phyloP scores from a whole-genome alignment of 768 basidiomycete genomes.

The Lactarius pseudohatsudake region DNA sequence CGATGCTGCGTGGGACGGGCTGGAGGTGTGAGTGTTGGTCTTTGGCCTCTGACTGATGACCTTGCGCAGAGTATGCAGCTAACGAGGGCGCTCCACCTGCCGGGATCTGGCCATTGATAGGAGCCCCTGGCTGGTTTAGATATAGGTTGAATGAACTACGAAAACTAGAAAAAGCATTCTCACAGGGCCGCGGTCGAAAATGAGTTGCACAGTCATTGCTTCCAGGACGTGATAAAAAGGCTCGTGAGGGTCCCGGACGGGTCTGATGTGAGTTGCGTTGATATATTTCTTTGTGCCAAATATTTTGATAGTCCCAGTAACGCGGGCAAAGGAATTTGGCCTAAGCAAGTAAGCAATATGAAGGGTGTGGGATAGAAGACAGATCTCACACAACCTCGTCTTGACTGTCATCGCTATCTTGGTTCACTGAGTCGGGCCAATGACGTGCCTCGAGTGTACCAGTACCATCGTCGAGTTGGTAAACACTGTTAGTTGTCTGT shows the following conservation, averaged over 20 bases:
- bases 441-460: slow-evolving; percentile 74
- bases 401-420: slow-evolving; percentile 53
- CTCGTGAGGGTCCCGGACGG: slow-evolving; percentile 69
- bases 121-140: slow-evolving; percentile 31
- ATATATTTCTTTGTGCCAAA: slow-evolving; percentile 83
- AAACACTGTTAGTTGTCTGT: slow-evolving; percentile 79
- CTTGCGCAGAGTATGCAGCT: slow-evolving; percentile 39
- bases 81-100: slow-evolving; percentile 20
- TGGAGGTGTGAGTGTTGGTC: slow-evolving; percentile 50
- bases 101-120: slow-evolving; percentile 19
- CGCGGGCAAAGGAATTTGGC: slow-evolving; percentile 74
- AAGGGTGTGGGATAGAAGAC: not conserved
- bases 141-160: not conserved
- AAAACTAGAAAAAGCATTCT: slow-evolving; percentile 31
- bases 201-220: slow-evolving; percentile 64
- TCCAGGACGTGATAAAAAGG: slow-evolving; percentile 81
- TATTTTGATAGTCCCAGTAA: slow-evolving; percentile 77
- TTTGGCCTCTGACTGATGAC: slow-evolving; percentile 18
- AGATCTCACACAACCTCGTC: slow-evolving; percentile 47
- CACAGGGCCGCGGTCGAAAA: slow-evolving; percentile 66
- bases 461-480: slow-evolving; percentile 84
- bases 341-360: slow-evolving; percentile 40
- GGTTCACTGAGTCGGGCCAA: slow-evolving; percentile 71
- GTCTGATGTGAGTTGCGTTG: slow-evolving; percentile 72
- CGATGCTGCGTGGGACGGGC: slow-evolving; percentile 58